phyloP scores from a whole-genome alignment of 2,329 filamentous ascomycete genomes.

The Cladosporium sp. region DNA sequence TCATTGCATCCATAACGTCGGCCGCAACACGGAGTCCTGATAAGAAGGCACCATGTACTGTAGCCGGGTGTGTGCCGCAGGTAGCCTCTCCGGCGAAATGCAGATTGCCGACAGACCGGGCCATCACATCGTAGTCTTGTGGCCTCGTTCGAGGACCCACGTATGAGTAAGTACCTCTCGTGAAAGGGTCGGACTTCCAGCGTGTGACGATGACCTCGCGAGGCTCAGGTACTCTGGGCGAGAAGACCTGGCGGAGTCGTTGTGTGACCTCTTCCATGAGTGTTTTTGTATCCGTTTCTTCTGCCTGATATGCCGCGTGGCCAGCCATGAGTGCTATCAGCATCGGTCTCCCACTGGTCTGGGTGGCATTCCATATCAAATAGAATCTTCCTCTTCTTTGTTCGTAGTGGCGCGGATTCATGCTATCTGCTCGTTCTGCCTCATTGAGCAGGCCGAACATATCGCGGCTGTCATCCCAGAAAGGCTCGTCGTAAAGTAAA shows the following conservation, averaged over 20 bases:
- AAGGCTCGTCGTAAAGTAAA: constrained; percentile 79
- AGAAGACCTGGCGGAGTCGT: constrained; percentile 73
- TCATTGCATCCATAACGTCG: constrained; percentile 74
- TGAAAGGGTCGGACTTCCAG: constrained; percentile 87
- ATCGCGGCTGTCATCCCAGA: constrained; percentile 86
- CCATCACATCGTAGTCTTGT: constrained; percentile 92
- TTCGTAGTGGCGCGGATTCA: constrained; percentile 75
- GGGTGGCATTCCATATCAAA: constrained; percentile 93
- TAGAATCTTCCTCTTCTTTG: constrained; percentile 85
- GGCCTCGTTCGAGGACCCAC: constrained; percentile 76
- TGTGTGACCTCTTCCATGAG: constrained; percentile 77
- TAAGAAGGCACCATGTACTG: constrained; percentile 92
- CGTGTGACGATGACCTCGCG: constrained; percentile 84
- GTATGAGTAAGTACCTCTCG: constrained; percentile 93
- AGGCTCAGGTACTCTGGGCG: constrained; percentile 64
- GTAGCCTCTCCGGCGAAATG: constrained; percentile 97
- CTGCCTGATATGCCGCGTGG: constrained; percentile 85
- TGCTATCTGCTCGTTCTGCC: constrained; percentile 63
- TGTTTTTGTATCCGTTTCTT: constrained; percentile 68
- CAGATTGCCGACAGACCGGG: constrained; percentile 75
- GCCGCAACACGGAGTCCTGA: constrained; percentile 86
- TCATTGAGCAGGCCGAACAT: constrained; percentile 90
- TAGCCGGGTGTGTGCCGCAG: constrained; percentile 90
- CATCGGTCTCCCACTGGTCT: constrained; percentile 79
- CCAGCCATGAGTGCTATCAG: constrained; percentile 93